phyloP scores from a whole-genome alignment of 495 filamentous ascomycete species.

The Talaromyces stipitatus region DNA sequence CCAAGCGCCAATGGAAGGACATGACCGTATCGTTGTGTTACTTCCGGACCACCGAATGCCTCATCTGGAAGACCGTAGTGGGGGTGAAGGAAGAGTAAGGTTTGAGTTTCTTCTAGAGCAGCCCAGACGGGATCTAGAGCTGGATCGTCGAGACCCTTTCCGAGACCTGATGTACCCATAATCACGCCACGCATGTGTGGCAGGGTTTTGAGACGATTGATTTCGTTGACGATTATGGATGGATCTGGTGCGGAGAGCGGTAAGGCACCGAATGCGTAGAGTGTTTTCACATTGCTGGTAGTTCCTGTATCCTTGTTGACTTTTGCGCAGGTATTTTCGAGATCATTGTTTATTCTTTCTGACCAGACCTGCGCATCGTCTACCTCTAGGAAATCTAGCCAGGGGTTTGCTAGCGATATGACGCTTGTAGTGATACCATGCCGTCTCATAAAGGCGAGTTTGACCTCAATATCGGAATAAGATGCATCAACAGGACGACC shows the following conservation, averaged over 20 bases:
- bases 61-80: conserved; percentile 80
- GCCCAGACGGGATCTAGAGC: conserved; percentile 60
- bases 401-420: conserved; percentile 88
- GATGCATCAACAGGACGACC: conserved; percentile 71
- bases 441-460: conserved; percentile 78
- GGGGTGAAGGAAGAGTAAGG: conserved; percentile 80
- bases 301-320: conserved; percentile 37
- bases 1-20: conserved; percentile 81
- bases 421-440: conserved; percentile 78
- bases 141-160: conserved; percentile 74
- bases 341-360: conserved; percentile 64
- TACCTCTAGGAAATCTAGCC: conserved; percentile 78
- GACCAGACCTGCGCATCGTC: conserved; percentile 56
- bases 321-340: conserved; percentile 56
- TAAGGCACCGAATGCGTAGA: conserved; percentile 78
- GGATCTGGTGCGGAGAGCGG: conserved; percentile 63
- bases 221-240: conserved; percentile 51
- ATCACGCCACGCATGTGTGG: conserved; percentile 75
- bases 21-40: conserved; percentile 65
- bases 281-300: conserved; percentile 16
- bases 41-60: conserved; percentile 59
- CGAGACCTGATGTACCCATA: conserved; percentile 79
- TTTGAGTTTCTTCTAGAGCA: conserved; percentile 53
- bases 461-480: conserved; percentile 63
- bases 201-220: conserved; percentile 51